Base-by-base conservation (phyloP, 2,329 filamentous ascomycete genomes). In the Exutisphaerella laricina region DNA sequence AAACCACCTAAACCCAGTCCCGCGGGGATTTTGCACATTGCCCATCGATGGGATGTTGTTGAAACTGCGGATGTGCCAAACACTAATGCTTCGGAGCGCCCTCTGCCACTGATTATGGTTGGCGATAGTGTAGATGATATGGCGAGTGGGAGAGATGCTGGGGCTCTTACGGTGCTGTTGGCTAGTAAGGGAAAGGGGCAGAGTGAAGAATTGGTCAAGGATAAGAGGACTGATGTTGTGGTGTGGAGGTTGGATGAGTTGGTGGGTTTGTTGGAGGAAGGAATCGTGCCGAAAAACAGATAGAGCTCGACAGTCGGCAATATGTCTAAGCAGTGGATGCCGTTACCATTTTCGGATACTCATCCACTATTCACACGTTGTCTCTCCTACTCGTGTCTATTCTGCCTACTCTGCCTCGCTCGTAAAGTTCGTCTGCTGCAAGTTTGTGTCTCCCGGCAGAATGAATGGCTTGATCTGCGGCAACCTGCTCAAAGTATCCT, bases 151-250 rank as follows among this genome's bases (percentile, higher is more conserved):
- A 77, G 83, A 46, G 74, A 73, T 39, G 90, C 90, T 0, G 90
- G 90, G 1, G 87, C 89, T 1, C 85, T 88, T 23, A 97, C 92
- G 0, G 88, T 97, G n/a, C 61, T 97, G 60, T 70, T 98, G 32
- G 47, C 50, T 26, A 64, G 61, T 46, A 49, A 53, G 17, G 62
- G 62, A 0, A 65, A 64, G 41, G 33, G 33, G 10, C 33, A 35
- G 20, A 35, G 33, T 23, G 62, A 63, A 50, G 62, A 63, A 4
- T 40, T 65, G 34, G 58, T 62, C 48, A 42, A 31, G 22, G 58
- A 64, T 50, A 44, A 49, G 39, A 54, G 60, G 41, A 62, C 59
- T 28, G 58, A 64, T 53, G 45, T 65, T 12, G 60, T 61, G 8
- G 49, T 64, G 22, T 49, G 51, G 43, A 54, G 59, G 30, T 50